Evolutionary conservation across 805 yeast species (phyloP), one percentile per base, ranked within the genome.

Genomic region (Lipomyces kockii): DNA sequence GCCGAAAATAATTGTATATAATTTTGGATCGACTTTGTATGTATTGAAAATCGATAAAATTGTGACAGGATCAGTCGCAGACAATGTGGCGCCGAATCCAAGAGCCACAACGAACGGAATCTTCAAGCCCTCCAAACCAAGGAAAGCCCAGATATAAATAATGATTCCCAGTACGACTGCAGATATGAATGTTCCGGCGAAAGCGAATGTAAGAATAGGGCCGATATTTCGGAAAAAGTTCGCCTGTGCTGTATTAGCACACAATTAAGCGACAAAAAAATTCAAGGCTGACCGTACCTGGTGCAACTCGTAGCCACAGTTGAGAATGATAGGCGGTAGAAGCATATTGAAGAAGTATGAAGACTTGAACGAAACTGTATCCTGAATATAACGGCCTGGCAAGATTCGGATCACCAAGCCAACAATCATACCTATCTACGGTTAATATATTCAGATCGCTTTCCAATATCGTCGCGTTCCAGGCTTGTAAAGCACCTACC

Each of bases 51-150:
- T 95, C 11, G 98, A 92, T 73, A 95, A 80, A 74, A 95, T 94
- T 1, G 99, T 95, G 37, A 95, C 98, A 0, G 99, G 99, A 78
- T 95, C 99, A 1, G 99, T 95, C 27, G 99, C 99, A 2, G 97
- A 91, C 56, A 95, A 83, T 0, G 98, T 94, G 2, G 99, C 99
- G 25, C 99, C 99, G 20, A 95, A 97, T 0, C 97, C 94, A 64
- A 95, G 83, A 0, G 98, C 97, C 78, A 94, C 98, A 12, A 95
- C 97, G 79, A 94, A 92, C 63, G 97, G 93, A 64, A 95, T 87
- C 69, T 87, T 81, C 55, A 95, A 85, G 56, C 94, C 91, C 76
- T 95, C 99, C 25, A 96, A 79, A 0, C 99, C 98, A 73, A 95
- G 77, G 3, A 91, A 85, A 0, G 99, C 91, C 97, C 98, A 95